Evolutionary conservation across 495 filamentous ascomycete species (phyloP).

Genomic region (Tuber calosporum): DNA sequence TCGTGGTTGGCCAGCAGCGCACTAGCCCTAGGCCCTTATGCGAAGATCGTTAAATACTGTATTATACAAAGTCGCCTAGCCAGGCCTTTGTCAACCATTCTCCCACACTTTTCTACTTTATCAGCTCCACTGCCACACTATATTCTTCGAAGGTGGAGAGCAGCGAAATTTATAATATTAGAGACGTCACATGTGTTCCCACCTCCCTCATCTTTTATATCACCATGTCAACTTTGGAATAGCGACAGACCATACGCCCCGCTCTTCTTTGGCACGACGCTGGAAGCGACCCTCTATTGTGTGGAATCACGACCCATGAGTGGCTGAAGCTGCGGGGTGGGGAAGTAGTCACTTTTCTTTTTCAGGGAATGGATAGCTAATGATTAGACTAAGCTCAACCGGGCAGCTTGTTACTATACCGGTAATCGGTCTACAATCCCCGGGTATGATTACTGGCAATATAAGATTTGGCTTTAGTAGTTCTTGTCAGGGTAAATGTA

Average conservation of each 20-base stretch:
- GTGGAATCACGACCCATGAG: conserved; percentile 83
- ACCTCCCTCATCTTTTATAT: conserved; percentile 8
- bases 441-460: too few relatives aligned
- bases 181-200: conserved; percentile 32
- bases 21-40: conserved; percentile 86
- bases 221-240: neutral
- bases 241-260: conserved; percentile 88
- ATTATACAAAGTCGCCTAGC: conserved; percentile 70
- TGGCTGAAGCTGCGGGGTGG: conserved; percentile 75
- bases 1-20: conserved; percentile 74
- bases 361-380: neutral
- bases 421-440: too few relatives aligned
- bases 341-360: neutral
- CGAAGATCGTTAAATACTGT: conserved; percentile 85
- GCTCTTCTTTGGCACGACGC: conserved; percentile 76
- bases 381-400: neutral
- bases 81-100: conserved; percentile 87
- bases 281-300: conserved; percentile 73
- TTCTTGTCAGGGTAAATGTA: too few relatives aligned
- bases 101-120: conserved; percentile 74
- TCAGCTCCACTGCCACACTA: conserved; percentile 59
- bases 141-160: conserved; percentile 66
- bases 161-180: conserved; percentile 27
- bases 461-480: too few relatives aligned
- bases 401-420: neutral